Evolutionary conservation across 257 asterid species (phyloP).

Genomic region (Solanum medicagineum): DNA sequence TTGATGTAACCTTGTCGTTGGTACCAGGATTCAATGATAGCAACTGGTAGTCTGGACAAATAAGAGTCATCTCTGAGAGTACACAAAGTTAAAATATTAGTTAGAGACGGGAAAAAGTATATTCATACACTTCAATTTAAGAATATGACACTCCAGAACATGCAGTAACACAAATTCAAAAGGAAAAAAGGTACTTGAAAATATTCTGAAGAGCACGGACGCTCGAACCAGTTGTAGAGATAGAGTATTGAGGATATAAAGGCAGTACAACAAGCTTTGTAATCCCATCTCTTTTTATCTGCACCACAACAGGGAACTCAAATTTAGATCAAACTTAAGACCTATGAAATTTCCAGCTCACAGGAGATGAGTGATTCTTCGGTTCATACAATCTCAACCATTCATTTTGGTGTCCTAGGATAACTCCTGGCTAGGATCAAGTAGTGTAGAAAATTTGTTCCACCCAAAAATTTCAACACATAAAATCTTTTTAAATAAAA

Average conservation of each 20-base stretch:
- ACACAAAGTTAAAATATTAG: conserved; percentile 5
- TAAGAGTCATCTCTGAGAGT: conserved; percentile 43
- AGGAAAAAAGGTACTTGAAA: conserved; percentile 34
- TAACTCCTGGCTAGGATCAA: neutral
- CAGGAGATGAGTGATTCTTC: neutral
- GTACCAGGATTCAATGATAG: conserved; percentile 90
- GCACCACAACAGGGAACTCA: conserved; percentile 1
- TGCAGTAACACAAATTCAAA: neutral
- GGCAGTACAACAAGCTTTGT: conserved; percentile 87
- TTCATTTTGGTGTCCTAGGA: neutral
- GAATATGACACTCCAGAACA: neutral
- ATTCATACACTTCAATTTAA: neutral
- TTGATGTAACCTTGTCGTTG: conserved; percentile 78
- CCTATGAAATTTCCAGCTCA: neutral
- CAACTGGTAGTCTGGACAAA: conserved; percentile 68
- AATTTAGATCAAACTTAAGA: neutral
- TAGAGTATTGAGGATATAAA: conserved; percentile 89
- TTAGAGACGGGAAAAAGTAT: neutral
- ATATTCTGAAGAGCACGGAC: conserved; percentile 71
- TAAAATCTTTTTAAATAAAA: neutral
- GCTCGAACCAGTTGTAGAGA: conserved; percentile 96
- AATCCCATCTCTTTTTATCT: conserved; percentile 82
- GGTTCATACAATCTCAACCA: neutral
- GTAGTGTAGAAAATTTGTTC: neutral
- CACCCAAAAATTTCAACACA: neutral